Base-by-base conservation (phyloP, 768 basidiomycete genomes). In the Russula virescens region DNA sequence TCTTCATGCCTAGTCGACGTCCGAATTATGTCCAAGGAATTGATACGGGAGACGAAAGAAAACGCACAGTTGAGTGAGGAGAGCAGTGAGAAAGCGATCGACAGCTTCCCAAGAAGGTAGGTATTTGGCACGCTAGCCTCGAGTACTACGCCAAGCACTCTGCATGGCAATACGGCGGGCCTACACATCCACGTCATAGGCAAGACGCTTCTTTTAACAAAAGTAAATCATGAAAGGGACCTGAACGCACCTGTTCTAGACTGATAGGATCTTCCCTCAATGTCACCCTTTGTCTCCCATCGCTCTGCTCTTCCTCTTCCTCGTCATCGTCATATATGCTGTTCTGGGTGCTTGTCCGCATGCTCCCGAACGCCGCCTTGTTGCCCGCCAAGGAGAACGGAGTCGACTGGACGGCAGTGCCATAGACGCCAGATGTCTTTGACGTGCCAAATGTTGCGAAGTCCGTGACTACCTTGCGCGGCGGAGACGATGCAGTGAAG, bases 91-190 rank as follows among this genome's bases (percentile, higher is more conserved):
- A 64, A 50, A 60, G 31, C 47, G 47, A 60, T 45, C 45, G 48
- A 60, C 46, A 55, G 28, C 57, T 34, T 48, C 40, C 62, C 53
- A 55, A 59, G 50, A 65, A 46, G 62, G 46, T 60, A 64, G 53
- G 35, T 23, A 43, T 28, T 28, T 23, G 23, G 43, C 40, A 52
- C 52, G 40, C 21, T 70, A 88, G 70, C 78, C 81, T 61, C 84
- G 79, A 46, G 81, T 78, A 69, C 87, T 80, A 71, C 91, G 83
- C 91, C 91, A 94, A 47, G 91, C 91, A 66, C 91, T 93, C 73
- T 93, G 91, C 84, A 94, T 82, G 19, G 91, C 85, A 66, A 94
- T 94, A 50, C 91, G 85, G 66, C 85, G 82, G 5, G 91, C 91
- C 88, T 91, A 63, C 21, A 55, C 8, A 19, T 10, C 26, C 26